Evolutionary conservation across 192 early-diverging fungal genomes (phyloP).

Genomic region (Backusella macrospora): DNA sequence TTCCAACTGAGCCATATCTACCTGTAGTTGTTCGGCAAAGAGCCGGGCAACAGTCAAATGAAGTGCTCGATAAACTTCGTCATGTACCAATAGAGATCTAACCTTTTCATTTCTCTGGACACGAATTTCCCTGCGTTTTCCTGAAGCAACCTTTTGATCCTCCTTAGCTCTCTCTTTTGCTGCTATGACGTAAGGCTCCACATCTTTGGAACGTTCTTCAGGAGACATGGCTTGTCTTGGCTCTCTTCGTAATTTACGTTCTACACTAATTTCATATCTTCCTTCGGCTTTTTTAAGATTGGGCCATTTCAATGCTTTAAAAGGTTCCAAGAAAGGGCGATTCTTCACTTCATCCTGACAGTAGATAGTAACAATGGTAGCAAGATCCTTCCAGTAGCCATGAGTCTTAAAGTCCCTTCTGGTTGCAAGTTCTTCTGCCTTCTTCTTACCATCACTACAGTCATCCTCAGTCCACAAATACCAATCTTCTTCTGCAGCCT

Average conservation of each 20-base stretch:
- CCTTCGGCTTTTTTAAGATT: not conserved
- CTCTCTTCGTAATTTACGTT: not conserved
- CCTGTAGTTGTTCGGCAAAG: constrained; percentile 42
- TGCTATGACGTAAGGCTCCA: not conserved
- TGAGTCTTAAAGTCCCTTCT: constrained; percentile 25
- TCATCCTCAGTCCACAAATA: constrained; percentile 1
- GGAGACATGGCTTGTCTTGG: not conserved
- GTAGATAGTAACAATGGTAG: constrained; percentile 41
- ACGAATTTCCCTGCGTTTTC: constrained; percentile 10
- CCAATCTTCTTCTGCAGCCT: constrained; percentile 22
- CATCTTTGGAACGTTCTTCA: not conserved
- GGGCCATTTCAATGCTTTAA: constrained; percentile 16
- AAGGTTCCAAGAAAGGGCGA: not conserved
- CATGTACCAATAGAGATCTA: constrained; percentile 20
- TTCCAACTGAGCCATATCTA: not conserved
- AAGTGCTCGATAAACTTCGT: constrained; percentile 37
- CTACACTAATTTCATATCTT: not conserved
- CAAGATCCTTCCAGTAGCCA: constrained; percentile 50
- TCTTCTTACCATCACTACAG: constrained; percentile 4
- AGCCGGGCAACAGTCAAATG: constrained; percentile 45
- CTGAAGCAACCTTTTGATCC: not conserved
- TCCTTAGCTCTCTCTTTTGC: not conserved
- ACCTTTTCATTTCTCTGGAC: constrained; percentile 28
- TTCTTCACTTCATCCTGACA: constrained; percentile 17
- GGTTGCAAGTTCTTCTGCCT: not conserved